Percentiles rank a stretch among this genome's conserved stretches.
Conservation (phyloP, 331 rosid genomes). For the Saraca asoca region DNA sequence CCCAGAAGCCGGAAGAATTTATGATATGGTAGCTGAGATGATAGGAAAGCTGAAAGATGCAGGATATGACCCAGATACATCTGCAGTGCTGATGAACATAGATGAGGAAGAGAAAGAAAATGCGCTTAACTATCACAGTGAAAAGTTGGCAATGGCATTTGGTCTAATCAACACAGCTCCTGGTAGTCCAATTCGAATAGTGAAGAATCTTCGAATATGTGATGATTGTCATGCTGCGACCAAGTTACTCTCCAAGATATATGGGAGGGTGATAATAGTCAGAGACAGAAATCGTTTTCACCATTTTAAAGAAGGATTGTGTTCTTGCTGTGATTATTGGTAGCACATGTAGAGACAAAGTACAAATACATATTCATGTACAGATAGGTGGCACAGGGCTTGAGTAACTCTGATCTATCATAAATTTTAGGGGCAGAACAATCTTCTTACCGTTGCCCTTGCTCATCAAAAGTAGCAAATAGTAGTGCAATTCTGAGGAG, state of each 20-base stretch:
- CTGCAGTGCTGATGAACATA: conserved; percentile 51
- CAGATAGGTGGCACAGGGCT: background rate
- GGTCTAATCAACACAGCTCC: conserved; percentile 58
- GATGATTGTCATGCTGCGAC: conserved; percentile 67
- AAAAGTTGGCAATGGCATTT: conserved; percentile 70
- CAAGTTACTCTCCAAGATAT: conserved; percentile 61
- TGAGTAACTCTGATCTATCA: too few species aligned
- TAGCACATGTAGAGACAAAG: conserved; percentile 23
- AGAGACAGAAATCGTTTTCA: conserved; percentile 71
- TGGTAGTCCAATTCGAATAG: conserved; percentile 53
- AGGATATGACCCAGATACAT: conserved; percentile 55
- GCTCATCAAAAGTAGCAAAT: too few species aligned
- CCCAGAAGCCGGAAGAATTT: conserved; percentile 47
- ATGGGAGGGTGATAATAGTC: conserved; percentile 57
- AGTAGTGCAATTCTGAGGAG: too few species aligned
- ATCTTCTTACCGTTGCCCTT: too few species aligned
- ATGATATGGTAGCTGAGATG: conserved; percentile 64
- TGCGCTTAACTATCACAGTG: conserved; percentile 58
- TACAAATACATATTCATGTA: background rate
- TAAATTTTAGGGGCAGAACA: too few species aligned
- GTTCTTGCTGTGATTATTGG: conserved; percentile 66
- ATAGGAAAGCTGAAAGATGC: conserved; percentile 49
- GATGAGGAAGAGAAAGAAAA: conserved; percentile 66
- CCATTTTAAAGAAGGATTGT: conserved; percentile 60
- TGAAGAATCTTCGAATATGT: conserved; percentile 69